Base-by-base conservation (phyloP, 768 basidiomycete genomes). In the Daedalea quercina region DNA sequence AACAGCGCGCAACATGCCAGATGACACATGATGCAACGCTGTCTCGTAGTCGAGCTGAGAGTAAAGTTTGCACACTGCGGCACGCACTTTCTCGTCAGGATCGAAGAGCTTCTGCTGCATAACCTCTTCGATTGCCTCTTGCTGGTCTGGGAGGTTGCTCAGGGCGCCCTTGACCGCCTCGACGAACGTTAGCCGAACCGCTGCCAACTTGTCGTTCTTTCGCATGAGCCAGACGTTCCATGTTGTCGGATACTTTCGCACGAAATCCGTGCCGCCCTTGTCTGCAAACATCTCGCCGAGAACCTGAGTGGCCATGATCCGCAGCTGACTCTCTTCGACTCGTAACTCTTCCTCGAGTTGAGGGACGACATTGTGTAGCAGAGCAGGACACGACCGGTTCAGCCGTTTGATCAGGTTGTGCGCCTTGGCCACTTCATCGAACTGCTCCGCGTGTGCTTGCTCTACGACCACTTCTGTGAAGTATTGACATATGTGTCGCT, bases 201-300 rank as follows among this genome's bases (percentile, higher is more conserved):
- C 62, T 0, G 82, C 65, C 1, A 75, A 73, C 63, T 87, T 86
- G 70, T 99, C 96, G 50, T 81, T 84, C 67, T 79, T 81, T 57
- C 94, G 76, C 40, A 76, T 74, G 17, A 91, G 62, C 94, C 94
- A 99, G 7, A 81, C 74, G 54, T 74, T 78, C 94, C 95, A 99
- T 0, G 92, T 87, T 0, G 78, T 70, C 0, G 88, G 89, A 66
- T 93, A 92, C 64, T 87, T 87, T 66, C 72, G 80, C 42, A 84
- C 79, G 33, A 95, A 74, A 62, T 95, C 93, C 23, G 70, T 67
- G 3, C 83, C 86, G 9, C 76, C 77, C 66, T 82, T 84, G 52
- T 89, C 87, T 0, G 82, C 83, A 63, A 90, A 95, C 88, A 99
- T 95, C 55, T 86, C 84, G 0, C 94, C 96, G 1, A 98, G 76